Evolutionary conservation across 2,329 filamentous ascomycete species (phyloP), one percentile per base, ranked within the genome.

Genomic region (Arthrobotrys sinensis): DNA sequence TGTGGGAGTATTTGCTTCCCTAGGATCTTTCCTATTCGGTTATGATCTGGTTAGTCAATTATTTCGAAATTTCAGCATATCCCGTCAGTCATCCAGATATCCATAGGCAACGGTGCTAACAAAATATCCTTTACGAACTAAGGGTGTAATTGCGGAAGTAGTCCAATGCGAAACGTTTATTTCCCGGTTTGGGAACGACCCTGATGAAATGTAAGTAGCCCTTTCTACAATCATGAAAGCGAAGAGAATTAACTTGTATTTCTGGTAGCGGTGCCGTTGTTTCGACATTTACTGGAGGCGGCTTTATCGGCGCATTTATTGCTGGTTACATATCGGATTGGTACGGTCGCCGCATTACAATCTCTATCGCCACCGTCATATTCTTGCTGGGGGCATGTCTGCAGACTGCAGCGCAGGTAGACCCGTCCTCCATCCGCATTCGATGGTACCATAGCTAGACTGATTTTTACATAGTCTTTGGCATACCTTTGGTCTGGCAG

Each of bases 281-380:
- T 0, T 92, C 91, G 0, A 87, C 94, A 76, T 94, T 95, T 83
- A 95, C 92, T 0, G 91, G 88, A 1, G 90, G 92, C 52, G 92
- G 92, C 21, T 93, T 93, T 84, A 88, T 91, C 80, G 92, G 91
- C 7, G 90, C 91, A 28, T 85, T 86, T 36, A 85, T 89, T 40
- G 92, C 90, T 45, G 92, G 92, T 76, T 87, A 88, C 0, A 81
- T 85, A 40, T 90, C 90, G 79, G 90, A 94, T 83, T 85, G 83
- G 70, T 84, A 93, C 1, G 92, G 93, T 50, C 88, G 93, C 80
- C 89, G 91, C 83, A 85, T 86, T 83, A 94, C 92, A 1, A 95
- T 95, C 80, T 84, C 92, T 57, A 85, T 91, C 32, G 93, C 92
- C n/a, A 88, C 90, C 50, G 1, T 91, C 2, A 85, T 94, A 75